These are phyloP conservation scores for Fragaria vesca DNA, from an alignment of 306 rosid genomes.

Conservation along the genomic window DNA sequence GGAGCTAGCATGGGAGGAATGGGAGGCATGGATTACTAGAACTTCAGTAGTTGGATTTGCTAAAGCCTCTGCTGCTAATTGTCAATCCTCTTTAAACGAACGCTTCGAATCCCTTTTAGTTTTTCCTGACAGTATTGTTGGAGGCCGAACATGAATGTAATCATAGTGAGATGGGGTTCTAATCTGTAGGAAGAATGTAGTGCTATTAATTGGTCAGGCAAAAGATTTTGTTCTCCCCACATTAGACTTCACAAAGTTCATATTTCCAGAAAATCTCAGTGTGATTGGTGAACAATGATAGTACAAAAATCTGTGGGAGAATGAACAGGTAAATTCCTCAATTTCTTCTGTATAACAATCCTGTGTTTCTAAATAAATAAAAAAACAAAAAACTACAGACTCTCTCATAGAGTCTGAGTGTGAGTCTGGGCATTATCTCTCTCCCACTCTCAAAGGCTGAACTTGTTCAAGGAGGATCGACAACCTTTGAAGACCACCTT, in stretches of 20 bases:
- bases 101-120: background rate
- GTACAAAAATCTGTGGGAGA: background rate
- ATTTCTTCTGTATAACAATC: background rate
- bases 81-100: background rate
- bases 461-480: no score
- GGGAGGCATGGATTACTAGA: slow-evolving; percentile 44
- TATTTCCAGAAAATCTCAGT: background rate
- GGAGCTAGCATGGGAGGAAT: slow-evolving; percentile 45
- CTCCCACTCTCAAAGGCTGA: no score
- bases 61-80: background rate
- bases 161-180: slow-evolving; percentile 14
- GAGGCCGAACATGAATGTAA: slow-evolving; percentile 22
- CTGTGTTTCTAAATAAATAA: background rate
- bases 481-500: no score
- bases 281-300: background rate
- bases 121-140: slow-evolving; percentile 1
- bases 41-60: background rate
- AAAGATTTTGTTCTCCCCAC: slow-evolving; percentile 6
- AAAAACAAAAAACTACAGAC: no score
- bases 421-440: no score
- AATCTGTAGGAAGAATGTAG: background rate
- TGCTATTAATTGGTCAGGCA: background rate
- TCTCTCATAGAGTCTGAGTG: no score
- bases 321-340: background rate
- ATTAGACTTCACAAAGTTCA: background rate